Conservation (phyloP, 202 grass and related monocot genomes). For the Saccharum hybrid region DNA sequence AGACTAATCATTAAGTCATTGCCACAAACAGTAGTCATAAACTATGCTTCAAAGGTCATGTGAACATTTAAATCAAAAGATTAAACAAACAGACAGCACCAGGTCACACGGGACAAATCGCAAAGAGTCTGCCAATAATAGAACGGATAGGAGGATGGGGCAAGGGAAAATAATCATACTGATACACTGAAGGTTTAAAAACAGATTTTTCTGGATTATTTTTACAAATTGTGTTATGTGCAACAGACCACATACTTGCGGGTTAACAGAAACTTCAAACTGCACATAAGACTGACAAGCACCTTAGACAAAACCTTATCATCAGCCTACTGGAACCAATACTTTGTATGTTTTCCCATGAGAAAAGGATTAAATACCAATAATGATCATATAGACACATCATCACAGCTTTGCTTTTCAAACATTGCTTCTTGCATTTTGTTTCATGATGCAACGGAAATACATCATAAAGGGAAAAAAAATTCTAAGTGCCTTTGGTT, state of each 20-base stretch:
- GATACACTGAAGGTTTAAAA: background rate
- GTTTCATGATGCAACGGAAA: background rate
- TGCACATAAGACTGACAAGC: background rate
- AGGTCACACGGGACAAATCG: background rate
- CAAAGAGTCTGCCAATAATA: background rate
- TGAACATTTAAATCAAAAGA: background rate
- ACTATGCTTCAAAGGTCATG: background rate
- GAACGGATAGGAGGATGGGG: background rate
- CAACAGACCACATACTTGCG: background rate
- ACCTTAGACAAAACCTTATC: background rate
- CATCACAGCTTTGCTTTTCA: background rate
- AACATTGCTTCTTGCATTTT: constrained; percentile 28
- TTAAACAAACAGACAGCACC: background rate
- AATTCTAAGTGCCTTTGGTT: background rate
- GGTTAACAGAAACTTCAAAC: constrained; percentile 19
- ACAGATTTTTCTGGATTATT: background rate
- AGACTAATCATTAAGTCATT: background rate
- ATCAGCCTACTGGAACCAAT: background rate
- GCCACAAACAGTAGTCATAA: background rate
- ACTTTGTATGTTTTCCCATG: constrained; percentile 7
- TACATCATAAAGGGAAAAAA: background rate
- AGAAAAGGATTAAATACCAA: constrained; percentile 1
- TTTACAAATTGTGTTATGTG: background rate
- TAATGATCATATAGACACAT: background rate
- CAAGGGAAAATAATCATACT: background rate